Conservation (phyloP, 148 eudicot genomes). For the Cornus controversa region DNA sequence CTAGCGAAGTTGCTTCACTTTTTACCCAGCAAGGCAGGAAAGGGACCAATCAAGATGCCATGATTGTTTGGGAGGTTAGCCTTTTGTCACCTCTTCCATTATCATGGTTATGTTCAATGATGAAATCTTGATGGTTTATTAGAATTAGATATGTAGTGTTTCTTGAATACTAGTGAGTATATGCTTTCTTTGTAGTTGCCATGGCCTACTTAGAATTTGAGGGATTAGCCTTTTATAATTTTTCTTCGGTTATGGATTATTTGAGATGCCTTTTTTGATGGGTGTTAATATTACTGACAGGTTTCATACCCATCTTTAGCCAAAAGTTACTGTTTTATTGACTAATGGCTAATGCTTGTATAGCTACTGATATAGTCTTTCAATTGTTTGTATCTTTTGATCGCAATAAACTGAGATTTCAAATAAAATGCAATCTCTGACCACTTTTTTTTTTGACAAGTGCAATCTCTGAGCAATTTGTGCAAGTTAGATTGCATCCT, state of each 20-base stretch:
- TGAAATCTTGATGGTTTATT: not conserved
- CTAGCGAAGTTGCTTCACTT: conserved; percentile 54
- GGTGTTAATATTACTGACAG: not conserved
- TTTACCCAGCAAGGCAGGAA: conserved; percentile 72
- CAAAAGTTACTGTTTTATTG: not conserved
- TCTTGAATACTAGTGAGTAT: not conserved
- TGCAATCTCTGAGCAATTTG: not conserved
- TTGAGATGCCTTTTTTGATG: not conserved
- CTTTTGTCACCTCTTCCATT: not conserved
- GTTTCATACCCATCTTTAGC: not conserved
- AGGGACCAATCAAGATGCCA: conserved; percentile 87
- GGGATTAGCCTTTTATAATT: not conserved
- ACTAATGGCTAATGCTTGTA: not conserved
- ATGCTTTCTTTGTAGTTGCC: not conserved
- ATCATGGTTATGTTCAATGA: not conserved
- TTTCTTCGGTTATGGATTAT: not conserved
- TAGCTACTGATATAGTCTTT: not conserved
- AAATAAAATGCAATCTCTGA: not conserved
- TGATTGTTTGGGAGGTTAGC: conserved; percentile 82
- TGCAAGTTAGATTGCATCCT: not conserved
- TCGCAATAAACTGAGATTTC: not conserved
- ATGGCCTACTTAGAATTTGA: not conserved
- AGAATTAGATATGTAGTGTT: not conserved
- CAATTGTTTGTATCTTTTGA: not conserved
- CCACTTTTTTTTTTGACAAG: too few species aligned